A percentile compares a stretch with the other conserved stretches of the same genome.
Conservation (phyloP, 2,329 filamentous ascomycete genomes). For the Zasmidium citrigriseum region DNA sequence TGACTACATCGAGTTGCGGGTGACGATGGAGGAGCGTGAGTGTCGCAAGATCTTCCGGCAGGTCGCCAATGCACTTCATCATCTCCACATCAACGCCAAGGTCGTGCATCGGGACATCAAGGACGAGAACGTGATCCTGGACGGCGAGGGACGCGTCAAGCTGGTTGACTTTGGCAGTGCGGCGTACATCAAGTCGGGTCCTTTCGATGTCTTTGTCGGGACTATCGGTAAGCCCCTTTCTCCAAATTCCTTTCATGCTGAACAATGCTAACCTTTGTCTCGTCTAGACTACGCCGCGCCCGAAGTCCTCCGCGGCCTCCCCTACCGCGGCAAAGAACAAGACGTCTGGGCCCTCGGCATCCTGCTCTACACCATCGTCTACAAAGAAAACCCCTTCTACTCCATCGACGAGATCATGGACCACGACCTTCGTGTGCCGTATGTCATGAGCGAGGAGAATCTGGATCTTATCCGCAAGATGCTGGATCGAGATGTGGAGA, state of each 20-base stretch:
- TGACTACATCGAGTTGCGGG: slow-evolving; percentile 94
- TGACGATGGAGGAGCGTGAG: slow-evolving; percentile 94
- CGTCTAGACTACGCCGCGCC: slow-evolving; percentile 88
- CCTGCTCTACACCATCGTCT: slow-evolving; percentile 95
- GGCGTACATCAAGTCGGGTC: slow-evolving; percentile 96
- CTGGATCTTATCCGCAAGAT: slow-evolving; percentile 89
- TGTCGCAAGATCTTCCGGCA: slow-evolving; percentile 94
- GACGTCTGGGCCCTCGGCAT: slow-evolving; percentile 98
- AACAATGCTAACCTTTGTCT: background rate
- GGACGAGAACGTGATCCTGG: slow-evolving; percentile 95
- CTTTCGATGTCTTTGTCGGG: slow-evolving; percentile 98
- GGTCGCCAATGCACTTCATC: slow-evolving; percentile 84
- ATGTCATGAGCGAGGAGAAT: slow-evolving; percentile 83
- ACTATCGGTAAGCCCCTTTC: slow-evolving; percentile 77
- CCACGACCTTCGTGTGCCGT: slow-evolving; percentile 88
- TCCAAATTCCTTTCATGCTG: background rate
- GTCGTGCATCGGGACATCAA: slow-evolving; percentile 99
- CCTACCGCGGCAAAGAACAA: slow-evolving; percentile 94
- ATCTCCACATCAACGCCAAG: slow-evolving; percentile 84
- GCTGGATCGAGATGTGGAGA: slow-evolving; percentile 85
- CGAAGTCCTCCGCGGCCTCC: slow-evolving; percentile 90
- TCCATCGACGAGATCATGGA: slow-evolving; percentile 99
- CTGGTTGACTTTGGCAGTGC: slow-evolving; percentile 98
- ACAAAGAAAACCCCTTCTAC: slow-evolving; percentile 99
- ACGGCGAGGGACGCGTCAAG: slow-evolving; percentile 94